Percentiles rank a stretch among this genome's conserved stretches.
Conservation (phyloP, 176 grass and related monocot species). For the Oryza brachyantha region DNA sequence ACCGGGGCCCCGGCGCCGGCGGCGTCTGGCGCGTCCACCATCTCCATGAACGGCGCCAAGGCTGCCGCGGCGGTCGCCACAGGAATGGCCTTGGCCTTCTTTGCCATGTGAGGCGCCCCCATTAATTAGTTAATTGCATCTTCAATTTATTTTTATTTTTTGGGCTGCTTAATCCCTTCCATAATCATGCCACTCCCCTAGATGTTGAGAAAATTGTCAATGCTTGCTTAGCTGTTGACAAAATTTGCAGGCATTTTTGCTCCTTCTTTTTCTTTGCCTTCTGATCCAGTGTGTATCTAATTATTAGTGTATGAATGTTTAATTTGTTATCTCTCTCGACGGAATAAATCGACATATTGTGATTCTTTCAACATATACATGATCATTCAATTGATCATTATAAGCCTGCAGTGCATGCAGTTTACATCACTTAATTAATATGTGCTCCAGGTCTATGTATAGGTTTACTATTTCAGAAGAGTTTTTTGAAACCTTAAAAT, state of each 20-base stretch:
- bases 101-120: conserved; percentile 35
- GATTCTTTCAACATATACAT: not conserved
- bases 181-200: not conserved
- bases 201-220: not conserved
- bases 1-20: conserved; percentile 18
- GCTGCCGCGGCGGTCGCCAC: conserved; percentile 31
- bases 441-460: too few species aligned
- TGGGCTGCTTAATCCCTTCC: not conserved
- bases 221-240: too few species aligned
- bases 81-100: conserved; percentile 23
- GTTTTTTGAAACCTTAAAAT: too few species aligned
- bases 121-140: too few species aligned
- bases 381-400: too few species aligned
- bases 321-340: not conserved
- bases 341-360: not conserved
- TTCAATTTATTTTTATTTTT: too few species aligned
- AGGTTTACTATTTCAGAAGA: too few species aligned
- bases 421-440: too few species aligned
- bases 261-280: not conserved
- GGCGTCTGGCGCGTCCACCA: conserved; percentile 26
- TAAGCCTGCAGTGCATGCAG: too few species aligned
- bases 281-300: too few species aligned
- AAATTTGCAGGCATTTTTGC: not conserved
- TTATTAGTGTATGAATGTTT: not conserved
- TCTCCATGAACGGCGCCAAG: conserved; percentile 14